Evolutionary conservation across 148 eudicot species (phyloP), one percentile per base, ranked within the genome.

Genomic region (Nyssa sinensis): DNA sequence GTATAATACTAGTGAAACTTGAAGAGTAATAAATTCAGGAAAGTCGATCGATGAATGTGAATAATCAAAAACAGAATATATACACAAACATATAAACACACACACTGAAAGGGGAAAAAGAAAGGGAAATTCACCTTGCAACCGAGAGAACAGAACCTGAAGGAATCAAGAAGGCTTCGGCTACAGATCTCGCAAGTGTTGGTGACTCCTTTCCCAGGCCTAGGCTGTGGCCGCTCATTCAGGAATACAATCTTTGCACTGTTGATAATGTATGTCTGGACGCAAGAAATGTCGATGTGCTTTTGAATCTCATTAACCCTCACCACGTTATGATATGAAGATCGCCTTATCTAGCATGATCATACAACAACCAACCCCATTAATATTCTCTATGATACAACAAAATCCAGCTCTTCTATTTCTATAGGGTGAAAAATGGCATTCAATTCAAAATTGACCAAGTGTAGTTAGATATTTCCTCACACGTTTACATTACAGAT

Each of bases 71-170:
- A 39, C 30, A 35, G 5, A 9, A 37, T 37, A 39, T 7, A 39
- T 2, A 39, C 7, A 39, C 0, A 6, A 39, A 39, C 0, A 39
- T 2, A 39, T 37, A 37, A 37, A 37, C 8, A 39, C 41, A 37
- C 8, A 39, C 1, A 6, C 11, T 39, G 41, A 9, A 2, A 7
- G 57, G 6, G 14, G n/a, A 28, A 8, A n/a, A 30, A 44, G 28
- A 25, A 21, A 12, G 35, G 21, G 33, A 44, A 31, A 14, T 25
- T 28, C 14, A 87, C 91, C 91, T 87, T 87, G 83, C 91, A 87
- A 30, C 82, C 86, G 51, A 87, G 85, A 29, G 91, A 87, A 75
- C 91, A 87, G 80, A 87, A 87, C 64, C 84, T 66, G 82, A 81
- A 87, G 69, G 85, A 74, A 61, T 87, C 88, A 5, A 80, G 81